phyloP scores from a whole-genome alignment of 2,329 filamentous ascomycete species.

The Lasiodiplodia sp. region DNA sequence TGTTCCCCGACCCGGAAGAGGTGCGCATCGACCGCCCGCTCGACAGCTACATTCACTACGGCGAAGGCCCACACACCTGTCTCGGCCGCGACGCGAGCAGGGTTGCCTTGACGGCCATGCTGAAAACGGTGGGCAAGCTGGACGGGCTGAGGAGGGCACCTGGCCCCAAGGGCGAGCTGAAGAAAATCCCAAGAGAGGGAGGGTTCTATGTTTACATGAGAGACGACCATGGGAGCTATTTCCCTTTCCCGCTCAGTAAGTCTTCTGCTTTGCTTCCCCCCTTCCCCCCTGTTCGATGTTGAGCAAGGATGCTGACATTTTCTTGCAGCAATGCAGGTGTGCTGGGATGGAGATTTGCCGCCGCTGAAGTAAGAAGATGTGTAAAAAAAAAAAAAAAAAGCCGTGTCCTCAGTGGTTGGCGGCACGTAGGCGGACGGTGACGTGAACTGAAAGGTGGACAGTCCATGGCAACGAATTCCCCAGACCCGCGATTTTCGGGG shows the following conservation, averaged over 20 bases:
- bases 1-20: slow-evolving; percentile 67
- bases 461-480: no score
- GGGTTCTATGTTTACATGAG: slow-evolving; percentile 35
- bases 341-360: slow-evolving; percentile 33
- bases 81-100: slow-evolving; percentile 68
- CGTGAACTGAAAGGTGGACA: no score
- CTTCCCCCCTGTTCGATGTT: slow-evolving; percentile 32
- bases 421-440: no score
- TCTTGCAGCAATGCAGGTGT: slow-evolving; percentile 38
- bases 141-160: slow-evolving; percentile 67
- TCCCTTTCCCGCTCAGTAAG: slow-evolving; percentile 36
- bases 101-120: slow-evolving; percentile 70
- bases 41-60: slow-evolving; percentile 70
- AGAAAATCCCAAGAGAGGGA: slow-evolving; percentile 62
- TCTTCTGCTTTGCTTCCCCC: slow-evolving; percentile 47
- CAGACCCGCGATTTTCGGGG: no score
- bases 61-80: slow-evolving; percentile 67
- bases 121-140: slow-evolving; percentile 69
- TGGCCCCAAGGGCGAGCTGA: slow-evolving; percentile 71
- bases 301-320: slow-evolving; percentile 37
- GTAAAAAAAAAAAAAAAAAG: not conserved
- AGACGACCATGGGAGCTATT: slow-evolving; percentile 35
- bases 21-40: slow-evolving; percentile 71
- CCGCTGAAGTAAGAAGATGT: slow-evolving; percentile 16
- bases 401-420: no score